A percentile compares a stretch with the other conserved stretches of the same genome.
Conservation (phyloP, 441 rosid genomes). For the Erodium texanum region DNA sequence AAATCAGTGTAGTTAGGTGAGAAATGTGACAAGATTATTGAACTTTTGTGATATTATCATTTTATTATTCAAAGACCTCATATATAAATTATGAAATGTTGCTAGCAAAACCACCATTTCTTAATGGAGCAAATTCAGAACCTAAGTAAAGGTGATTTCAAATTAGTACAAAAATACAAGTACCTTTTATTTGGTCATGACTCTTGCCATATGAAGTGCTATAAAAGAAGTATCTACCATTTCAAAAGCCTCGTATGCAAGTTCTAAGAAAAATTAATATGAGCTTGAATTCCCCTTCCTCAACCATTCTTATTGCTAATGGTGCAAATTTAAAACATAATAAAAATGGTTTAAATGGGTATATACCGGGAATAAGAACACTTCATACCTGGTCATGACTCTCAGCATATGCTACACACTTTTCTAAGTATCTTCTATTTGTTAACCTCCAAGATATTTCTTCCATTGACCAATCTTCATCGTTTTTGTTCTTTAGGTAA, state of each 20-base stretch:
- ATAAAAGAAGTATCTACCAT: background rate
- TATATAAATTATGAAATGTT: background rate
- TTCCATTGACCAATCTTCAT: slow-evolving; percentile 71
- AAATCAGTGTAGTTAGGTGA: too few relatives aligned
- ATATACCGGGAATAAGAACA: slow-evolving; percentile 9
- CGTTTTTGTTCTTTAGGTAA: slow-evolving; percentile 66
- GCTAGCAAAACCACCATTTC: background rate
- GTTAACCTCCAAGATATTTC: slow-evolving; percentile 53
- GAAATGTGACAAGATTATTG: too few relatives aligned
- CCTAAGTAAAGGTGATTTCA: background rate
- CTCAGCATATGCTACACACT: slow-evolving; percentile 74
- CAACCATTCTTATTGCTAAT: background rate
- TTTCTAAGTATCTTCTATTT: slow-evolving; percentile 71
- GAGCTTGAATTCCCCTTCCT: background rate
- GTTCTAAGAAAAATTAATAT: background rate
- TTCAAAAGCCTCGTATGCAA: background rate
- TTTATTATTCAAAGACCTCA: background rate
- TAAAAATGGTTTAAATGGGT: slow-evolving; percentile 3
- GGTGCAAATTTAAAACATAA: background rate
- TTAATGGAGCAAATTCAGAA: background rate
- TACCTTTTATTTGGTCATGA: background rate
- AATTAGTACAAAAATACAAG: background rate
- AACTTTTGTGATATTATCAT: too few relatives aligned
- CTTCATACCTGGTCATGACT: slow-evolving; percentile 75
- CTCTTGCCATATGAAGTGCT: background rate